These are phyloP conservation scores for Plasmodium gaboni DNA, from an alignment of 169 alveolate species.

Conservation along the genomic window DNA sequence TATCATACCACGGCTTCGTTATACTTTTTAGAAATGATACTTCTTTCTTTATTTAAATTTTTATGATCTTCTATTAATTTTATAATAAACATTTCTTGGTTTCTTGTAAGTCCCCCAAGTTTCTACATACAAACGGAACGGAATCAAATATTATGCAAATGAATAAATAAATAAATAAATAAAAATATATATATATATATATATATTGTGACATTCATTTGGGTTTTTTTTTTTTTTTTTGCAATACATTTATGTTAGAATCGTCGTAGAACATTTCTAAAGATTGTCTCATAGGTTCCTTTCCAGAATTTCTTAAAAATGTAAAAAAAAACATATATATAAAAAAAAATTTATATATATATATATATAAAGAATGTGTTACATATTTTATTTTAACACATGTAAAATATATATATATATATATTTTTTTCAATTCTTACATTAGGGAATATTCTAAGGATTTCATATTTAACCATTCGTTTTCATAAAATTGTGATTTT, in stretches of 20 bases:
- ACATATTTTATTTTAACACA: neutral
- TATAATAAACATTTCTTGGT: slow-evolving; percentile 29
- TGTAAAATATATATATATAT: too few relatives aligned
- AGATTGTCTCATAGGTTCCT: slow-evolving; percentile 42
- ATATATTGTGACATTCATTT: neutral
- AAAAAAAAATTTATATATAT: slow-evolving; percentile 4
- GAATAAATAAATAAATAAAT: too few relatives aligned
- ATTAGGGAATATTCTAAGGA: slow-evolving; percentile 41
- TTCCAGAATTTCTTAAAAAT: slow-evolving; percentile 48
- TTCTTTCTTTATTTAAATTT: slow-evolving; percentile 31
- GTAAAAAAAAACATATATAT: neutral
- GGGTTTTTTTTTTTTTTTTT: neutral
- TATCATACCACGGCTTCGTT: slow-evolving; percentile 71
- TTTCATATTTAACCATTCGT: slow-evolving; percentile 73
- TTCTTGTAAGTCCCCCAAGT: slow-evolving; percentile 44
- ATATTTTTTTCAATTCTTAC: slow-evolving; percentile 21
- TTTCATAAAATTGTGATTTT: slow-evolving; percentile 50
- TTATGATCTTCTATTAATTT: slow-evolving; percentile 43
- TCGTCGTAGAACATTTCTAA: slow-evolving; percentile 50
- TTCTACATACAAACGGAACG: slow-evolving; percentile 11
- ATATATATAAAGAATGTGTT: neutral
- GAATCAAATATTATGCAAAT: neutral
- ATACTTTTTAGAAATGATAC: slow-evolving; percentile 35
- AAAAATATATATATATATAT: slow-evolving; percentile 3
- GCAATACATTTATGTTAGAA: slow-evolving; percentile 28